Evolutionary conservation across 345 rosid species (phyloP), one percentile per base, ranked within the genome.

Genomic region (Raphanus sativus): DNA sequence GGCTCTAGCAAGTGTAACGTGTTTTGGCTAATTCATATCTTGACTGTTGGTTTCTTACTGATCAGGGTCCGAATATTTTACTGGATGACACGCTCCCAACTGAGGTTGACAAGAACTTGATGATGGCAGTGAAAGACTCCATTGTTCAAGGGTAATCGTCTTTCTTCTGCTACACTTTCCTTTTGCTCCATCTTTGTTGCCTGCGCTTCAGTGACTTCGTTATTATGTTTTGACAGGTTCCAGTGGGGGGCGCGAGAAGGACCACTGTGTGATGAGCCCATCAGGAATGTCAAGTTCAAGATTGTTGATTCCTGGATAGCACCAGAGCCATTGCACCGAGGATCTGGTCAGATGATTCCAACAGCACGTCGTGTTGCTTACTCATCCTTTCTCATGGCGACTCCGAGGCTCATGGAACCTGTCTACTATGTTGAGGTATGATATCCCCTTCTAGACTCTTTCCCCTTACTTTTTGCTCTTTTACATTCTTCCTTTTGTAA

Each of bases 191-290:
- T 16, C 3, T 69, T 73, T 76, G n/a, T 38, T 70, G 30, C 62
- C 65, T 56, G 69, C 40, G n/a, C 25, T 74, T 34, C 36, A 54
- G 75, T 63, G 28, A 55, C 33, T 64, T 67, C 38, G 38, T 52
- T 56, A 29, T 55, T 40, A 76, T 59, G 67, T 64, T 52, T 74
- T 66, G 69, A 66, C 82, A 92, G 99, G 63, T 95, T 95, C 79
- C 99, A 95, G 80, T 95, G 99, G 99, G 99, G 93, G 72, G 99
- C 99, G 61, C 86, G 97, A 78, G 98, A 95, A 93, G 99, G 98
- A 25, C 98, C 99, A 4, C 90, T 95, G 9, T 95, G 99, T 79
- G 99, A 95, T 72, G 99, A 95, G 74, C 99, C 99, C 65, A 91
- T 93, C 81, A 89, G 99, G 79, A 92, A 95, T 77, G 98, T 91